These are phyloP conservation scores for Starmerella bacillaris DNA, from an alignment of 805 yeast species.

Conservation along the genomic window DNA sequence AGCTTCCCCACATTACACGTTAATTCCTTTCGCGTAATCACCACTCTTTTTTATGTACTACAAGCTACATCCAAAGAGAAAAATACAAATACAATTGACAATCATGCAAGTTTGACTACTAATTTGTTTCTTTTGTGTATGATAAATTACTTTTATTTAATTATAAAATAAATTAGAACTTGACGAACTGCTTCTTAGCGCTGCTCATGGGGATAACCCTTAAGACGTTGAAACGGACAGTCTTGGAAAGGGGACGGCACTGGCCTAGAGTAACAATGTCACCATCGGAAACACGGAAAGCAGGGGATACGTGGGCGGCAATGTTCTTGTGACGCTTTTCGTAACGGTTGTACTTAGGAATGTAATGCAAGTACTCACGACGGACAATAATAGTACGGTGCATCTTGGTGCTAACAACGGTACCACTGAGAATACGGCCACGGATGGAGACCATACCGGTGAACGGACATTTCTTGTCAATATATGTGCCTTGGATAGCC, in stretches of 20 bases:
- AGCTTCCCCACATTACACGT: too few species aligned
- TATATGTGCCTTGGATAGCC: constrained; percentile 97
- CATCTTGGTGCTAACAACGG: constrained; percentile 99
- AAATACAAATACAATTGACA: too few species aligned
- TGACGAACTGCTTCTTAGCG: constrained; percentile 85
- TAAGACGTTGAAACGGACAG: constrained; percentile 98
- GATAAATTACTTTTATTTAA: too few species aligned
- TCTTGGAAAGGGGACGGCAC: constrained; percentile 99
- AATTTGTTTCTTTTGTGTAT: too few species aligned
- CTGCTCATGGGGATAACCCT: constrained; percentile 77
- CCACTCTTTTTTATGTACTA: too few species aligned
- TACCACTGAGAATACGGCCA: constrained; percentile 98
- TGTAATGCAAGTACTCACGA: constrained; percentile 99
- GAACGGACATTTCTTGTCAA: constrained; percentile 99
- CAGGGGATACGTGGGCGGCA: constrained; percentile 99
- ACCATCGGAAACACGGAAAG: constrained; percentile 99
- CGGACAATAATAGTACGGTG: constrained; percentile 99
- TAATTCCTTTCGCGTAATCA: too few species aligned
- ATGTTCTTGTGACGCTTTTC: constrained; percentile 99
- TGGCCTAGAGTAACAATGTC: constrained; percentile 98
- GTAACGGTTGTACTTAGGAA: constrained; percentile 99
- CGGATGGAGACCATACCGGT: constrained; percentile 93
- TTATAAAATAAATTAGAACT: constrained; percentile 61
- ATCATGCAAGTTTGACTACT: too few species aligned
- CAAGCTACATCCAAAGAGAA: too few species aligned